Evolutionary conservation across 2,329 filamentous ascomycete genomes (phyloP), one percentile per base, ranked within the genome.

Genomic region (Neofusicoccum parvum): DNA sequence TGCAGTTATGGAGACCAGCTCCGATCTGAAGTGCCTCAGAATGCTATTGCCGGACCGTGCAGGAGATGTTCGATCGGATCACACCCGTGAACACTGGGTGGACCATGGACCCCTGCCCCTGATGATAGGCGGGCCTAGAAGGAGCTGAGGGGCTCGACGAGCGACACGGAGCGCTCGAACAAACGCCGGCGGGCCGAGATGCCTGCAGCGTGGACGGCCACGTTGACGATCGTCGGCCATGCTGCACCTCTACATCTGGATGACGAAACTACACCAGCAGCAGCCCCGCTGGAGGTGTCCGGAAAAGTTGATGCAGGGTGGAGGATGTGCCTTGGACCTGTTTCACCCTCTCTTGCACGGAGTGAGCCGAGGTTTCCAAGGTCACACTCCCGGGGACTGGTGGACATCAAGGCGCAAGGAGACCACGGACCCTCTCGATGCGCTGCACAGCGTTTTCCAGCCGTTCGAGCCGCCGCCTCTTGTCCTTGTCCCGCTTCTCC

Each of bases 371-470:
- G n/a, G 15, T 5, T 17, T 23, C 50, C 17, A 37, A 17, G 34
- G 23, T n/a, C 20, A 14, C n/a, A 15, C 43, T 14, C 27, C 34
- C 3, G 41, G 32, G 9, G 5, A 6, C 20, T 5, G 37, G 15
- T 17, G 17, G 10, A 39, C 37, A 39, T 67, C 63, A 65, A 34
- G 50, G 43, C 36, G 49, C 80, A 67, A 93, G 72, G 73, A 94
- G 73, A 3, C 82, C 81, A 73, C 88, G 86, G 4, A 91, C 90
- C 68, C 89, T 83, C 74, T 92, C 90, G 70, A 94, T 90, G 71
- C 90, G 82, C 54, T 79, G 83, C 73, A 94, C 84, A 17, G 90
- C 90, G 41, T 85, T 82, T 80, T 95, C 92, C 63, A 95, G 74
- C 72, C 85, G 82, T 67, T 92, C 91, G 68, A 95, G 74, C 59